Conservation (phyloP, 306 rosid species). For the Vigna radiata region DNA sequence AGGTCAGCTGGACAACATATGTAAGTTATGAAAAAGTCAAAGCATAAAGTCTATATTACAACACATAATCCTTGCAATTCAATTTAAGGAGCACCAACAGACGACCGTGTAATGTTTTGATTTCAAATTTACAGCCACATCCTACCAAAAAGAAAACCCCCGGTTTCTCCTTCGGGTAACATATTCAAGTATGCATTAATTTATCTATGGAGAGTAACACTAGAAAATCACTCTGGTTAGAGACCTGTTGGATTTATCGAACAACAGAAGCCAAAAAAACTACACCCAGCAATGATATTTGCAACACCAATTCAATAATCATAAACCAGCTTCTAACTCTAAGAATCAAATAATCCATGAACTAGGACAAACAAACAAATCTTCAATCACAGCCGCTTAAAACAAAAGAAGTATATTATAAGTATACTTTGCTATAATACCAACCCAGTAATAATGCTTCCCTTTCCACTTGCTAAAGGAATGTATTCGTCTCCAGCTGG, state of each 20-base stretch:
- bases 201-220: neutral
- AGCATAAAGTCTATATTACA: neutral
- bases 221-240: slow-evolving; percentile 24
- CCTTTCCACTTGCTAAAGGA: slow-evolving; percentile 77
- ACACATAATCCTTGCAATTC: slow-evolving; percentile 22
- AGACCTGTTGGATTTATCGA: slow-evolving; percentile 15
- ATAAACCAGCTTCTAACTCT: slow-evolving; percentile 10
- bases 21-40: neutral
- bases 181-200: slow-evolving; percentile 29
- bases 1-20: too few relatives aligned
- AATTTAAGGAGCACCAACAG: slow-evolving; percentile 27
- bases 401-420: slow-evolving; percentile 34
- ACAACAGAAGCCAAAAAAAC: slow-evolving; percentile 23
- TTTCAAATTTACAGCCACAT: slow-evolving; percentile 21
- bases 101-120: slow-evolving; percentile 13
- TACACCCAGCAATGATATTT: slow-evolving; percentile 25
- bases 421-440: slow-evolving; percentile 41
- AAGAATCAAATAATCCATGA: slow-evolving; percentile 34
- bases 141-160: slow-evolving; percentile 9
- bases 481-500: slow-evolving; percentile 88
- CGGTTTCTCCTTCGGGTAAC: slow-evolving; percentile 28
- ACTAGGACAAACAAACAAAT: slow-evolving; percentile 30
- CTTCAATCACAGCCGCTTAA: slow-evolving; percentile 27
- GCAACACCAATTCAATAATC: neutral
- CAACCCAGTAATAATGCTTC: slow-evolving; percentile 79